Percentiles rank a stretch among this genome's conserved stretches.
These are phyloP conservation scores for Hydnomerulius pinastri DNA, from an alignment of 768 basidiomycete genomes.

Conservation along the genomic window DNA sequence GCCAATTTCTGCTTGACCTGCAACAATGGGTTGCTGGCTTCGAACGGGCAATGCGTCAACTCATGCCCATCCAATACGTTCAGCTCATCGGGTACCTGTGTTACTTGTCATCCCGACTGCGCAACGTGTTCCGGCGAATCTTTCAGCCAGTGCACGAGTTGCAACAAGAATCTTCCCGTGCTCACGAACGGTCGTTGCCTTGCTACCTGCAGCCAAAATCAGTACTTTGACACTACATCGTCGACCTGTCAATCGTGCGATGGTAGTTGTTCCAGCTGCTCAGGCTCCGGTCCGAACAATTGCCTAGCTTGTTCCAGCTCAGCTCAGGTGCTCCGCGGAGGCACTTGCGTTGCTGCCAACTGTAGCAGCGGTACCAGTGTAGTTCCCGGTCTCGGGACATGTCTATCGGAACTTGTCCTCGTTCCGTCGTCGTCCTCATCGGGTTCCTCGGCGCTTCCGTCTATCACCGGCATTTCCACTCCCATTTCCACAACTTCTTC, in stretches of 20 bases:
- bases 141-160: slow-evolving; percentile 79
- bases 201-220: slow-evolving; percentile 68
- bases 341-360: slow-evolving; percentile 62
- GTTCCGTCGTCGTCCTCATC: slow-evolving; percentile 48
- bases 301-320: slow-evolving; percentile 77
- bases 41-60: slow-evolving; percentile 70
- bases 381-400: slow-evolving; percentile 72
- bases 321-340: slow-evolving; percentile 58
- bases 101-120: slow-evolving; percentile 85
- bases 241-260: slow-evolving; percentile 73
- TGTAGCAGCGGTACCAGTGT: slow-evolving; percentile 59
- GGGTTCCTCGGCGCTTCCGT: slow-evolving; percentile 45
- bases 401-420: slow-evolving; percentile 72
- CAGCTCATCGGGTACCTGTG: slow-evolving; percentile 63
- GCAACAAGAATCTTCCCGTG: slow-evolving; percentile 67
- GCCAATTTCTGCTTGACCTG: slow-evolving; percentile 77
- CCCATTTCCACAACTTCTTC: slow-evolving; percentile 41
- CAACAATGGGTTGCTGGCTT: slow-evolving; percentile 62
- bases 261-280: slow-evolving; percentile 76
- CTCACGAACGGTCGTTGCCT: slow-evolving; percentile 76
- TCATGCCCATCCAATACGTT: slow-evolving; percentile 77
- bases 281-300: slow-evolving; percentile 61
- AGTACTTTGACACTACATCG: slow-evolving; percentile 71
- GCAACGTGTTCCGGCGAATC: slow-evolving; percentile 76
- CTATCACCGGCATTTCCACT: slow-evolving; percentile 57